These are phyloP conservation scores for Lagenidium giganteum DNA, from an alignment of 352 stramenopile species.

Conservation along the genomic window DNA sequence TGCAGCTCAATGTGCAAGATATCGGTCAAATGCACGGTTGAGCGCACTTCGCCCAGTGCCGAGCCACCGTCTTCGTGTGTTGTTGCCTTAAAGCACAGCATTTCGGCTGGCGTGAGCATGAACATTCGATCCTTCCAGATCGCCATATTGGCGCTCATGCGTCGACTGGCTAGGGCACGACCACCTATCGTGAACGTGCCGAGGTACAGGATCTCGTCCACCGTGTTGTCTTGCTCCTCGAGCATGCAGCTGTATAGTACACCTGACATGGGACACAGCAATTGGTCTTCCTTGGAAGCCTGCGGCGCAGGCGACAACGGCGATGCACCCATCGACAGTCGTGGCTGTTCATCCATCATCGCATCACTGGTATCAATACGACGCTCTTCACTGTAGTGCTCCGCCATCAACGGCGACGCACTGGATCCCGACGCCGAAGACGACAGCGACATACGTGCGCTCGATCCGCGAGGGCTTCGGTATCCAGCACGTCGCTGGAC, in stretches of 20 bases:
- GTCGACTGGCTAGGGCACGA: constrained; percentile 57
- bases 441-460: neutral
- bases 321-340: neutral
- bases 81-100: constrained; percentile 70
- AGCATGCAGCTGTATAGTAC: constrained; percentile 71
- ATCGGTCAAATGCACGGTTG: constrained; percentile 67
- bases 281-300: constrained; percentile 7
- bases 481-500: constrained; percentile 67
- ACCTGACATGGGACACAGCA: constrained; percentile 37
- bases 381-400: too few relatives aligned
- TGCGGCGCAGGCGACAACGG: neutral
- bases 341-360: neutral
- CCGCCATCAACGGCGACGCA: neutral
- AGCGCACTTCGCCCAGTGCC: constrained; percentile 60
- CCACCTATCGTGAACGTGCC: constrained; percentile 77
- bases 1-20: constrained; percentile 76
- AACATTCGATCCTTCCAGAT: constrained; percentile 79
- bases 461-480: constrained; percentile 23
- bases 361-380: too few relatives aligned
- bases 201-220: constrained; percentile 73
- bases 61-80: constrained; percentile 17
- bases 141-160: constrained; percentile 67
- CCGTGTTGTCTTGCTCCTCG: constrained; percentile 73
- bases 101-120: constrained; percentile 69
- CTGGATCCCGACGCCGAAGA: neutral